Evolutionary conservation across 805 yeast species (phyloP).

Genomic region (Candida hungchunana): DNA sequence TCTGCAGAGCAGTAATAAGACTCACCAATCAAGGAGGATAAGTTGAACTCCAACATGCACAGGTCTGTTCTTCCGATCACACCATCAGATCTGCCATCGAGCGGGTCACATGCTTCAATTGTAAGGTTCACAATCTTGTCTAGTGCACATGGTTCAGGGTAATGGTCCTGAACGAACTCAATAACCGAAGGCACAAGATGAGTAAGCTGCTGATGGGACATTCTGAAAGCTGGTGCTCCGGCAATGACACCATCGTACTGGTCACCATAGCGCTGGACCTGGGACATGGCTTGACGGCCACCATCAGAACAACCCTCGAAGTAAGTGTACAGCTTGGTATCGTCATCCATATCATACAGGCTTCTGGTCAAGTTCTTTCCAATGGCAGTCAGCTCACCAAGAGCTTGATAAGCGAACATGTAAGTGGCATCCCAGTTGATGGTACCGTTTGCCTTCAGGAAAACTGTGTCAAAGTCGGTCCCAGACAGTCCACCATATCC

Average conservation of each 20-base stretch:
- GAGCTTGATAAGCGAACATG: slow-evolving; percentile 3
- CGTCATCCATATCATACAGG: slow-evolving; percentile 2
- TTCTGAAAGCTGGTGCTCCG: slow-evolving; percentile 6
- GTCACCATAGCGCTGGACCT: slow-evolving; percentile 2
- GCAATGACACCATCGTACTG: slow-evolving; percentile 5
- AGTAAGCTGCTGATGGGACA: slow-evolving; percentile 1
- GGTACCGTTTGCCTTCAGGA: slow-evolving; percentile 1
- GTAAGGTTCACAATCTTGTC: slow-evolving; percentile 4
- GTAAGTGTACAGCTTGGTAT: slow-evolving; percentile 2
- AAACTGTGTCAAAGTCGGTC: slow-evolving; percentile 2
- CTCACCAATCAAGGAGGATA: slow-evolving; percentile 1
- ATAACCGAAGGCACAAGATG: background rate
- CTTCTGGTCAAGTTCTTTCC: slow-evolving; percentile 1
- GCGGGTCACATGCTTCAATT: slow-evolving; percentile 3
- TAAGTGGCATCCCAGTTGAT: slow-evolving; percentile 2
- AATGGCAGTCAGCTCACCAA: slow-evolving; percentile 2
- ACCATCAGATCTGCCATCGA: slow-evolving; percentile 3
- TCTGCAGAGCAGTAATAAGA: slow-evolving; percentile 2
- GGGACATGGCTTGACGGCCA: slow-evolving; percentile 4
- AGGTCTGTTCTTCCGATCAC: slow-evolving; percentile 3
- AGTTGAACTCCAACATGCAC: slow-evolving; percentile 1
- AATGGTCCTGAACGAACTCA: background rate
- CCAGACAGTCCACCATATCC: slow-evolving; percentile 2
- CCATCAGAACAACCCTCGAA: slow-evolving; percentile 5
- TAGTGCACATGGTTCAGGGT: slow-evolving; percentile 3